Evolutionary conservation across 2,329 filamentous ascomycete genomes (phyloP), one percentile per base, ranked within the genome.

Genomic region (Chrysosporium keratinophilum): DNA sequence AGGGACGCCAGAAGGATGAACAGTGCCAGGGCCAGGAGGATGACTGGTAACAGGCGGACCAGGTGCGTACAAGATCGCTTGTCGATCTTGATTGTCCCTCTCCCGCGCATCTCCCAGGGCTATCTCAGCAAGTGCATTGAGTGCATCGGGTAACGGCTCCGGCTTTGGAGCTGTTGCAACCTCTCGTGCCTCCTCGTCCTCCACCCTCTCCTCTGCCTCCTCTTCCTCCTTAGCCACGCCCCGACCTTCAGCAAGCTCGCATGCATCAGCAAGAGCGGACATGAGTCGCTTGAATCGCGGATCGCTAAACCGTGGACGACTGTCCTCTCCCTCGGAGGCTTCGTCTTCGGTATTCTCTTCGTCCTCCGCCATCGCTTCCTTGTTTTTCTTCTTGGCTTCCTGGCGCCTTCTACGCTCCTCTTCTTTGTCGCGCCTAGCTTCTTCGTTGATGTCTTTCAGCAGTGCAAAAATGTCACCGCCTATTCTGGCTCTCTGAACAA

Each of bases 381-480:
- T 52, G 42, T 49, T 52, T 33, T 46, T 46, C 45, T 52, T 55
- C 55, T 50, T 46, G n/a, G 49, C 49, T 37, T 51, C 49, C 20
- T 45, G 28, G 28, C 6, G 60, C 53, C 1, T 42, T 31, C 33
- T 56, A 60, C 5, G 57, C 50, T 28, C 40, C 37, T 54, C 51
- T 31, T 54, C 51, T 17, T 54, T 54, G 12, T 54, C 51, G 20
- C 45, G 34, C 14, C 19, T 31, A 14, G 62, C 60, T 28, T 60
- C 61, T 34, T 67, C 60, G 50, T 64, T 60, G 50, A 71, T 63
- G 33, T 69, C 67, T 52, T 67, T 67, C 59, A 72, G 67, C 58
- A 69, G 66, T 5, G 68, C 67, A 44, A 67, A 65, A 44, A 71
- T 63, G 43, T 71, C 68, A 34, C 62, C 65, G 20, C 67, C 66